phyloP scores from a whole-genome alignment of 345 rosid genomes.

The Corymbia maculata region DNA sequence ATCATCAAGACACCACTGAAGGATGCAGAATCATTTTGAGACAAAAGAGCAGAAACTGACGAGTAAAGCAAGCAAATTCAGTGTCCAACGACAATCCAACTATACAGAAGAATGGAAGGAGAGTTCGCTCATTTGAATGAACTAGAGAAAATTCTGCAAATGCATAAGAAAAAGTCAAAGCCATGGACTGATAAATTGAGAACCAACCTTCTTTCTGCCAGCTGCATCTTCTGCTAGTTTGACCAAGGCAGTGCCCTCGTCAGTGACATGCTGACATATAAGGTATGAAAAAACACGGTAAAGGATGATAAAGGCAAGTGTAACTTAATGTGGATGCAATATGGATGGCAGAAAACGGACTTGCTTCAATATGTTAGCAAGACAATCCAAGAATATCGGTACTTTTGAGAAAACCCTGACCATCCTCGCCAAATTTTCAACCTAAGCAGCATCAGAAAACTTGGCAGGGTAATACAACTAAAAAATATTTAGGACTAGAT shows the following conservation, averaged over 20 bases:
- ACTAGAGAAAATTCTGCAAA: background rate
- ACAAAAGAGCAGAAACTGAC: background rate
- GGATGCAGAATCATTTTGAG: background rate
- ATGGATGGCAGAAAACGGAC: conserved; percentile 11
- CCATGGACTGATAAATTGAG: background rate
- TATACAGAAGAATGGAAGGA: background rate
- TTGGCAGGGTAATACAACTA: background rate
- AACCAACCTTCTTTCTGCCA: conserved; percentile 34
- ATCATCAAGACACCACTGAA: background rate
- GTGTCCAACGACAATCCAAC: background rate
- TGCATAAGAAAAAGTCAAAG: background rate
- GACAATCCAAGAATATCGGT: conserved; percentile 52
- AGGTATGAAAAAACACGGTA: background rate
- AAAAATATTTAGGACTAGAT: background rate
- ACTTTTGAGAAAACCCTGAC: conserved; percentile 71
- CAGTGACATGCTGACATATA: conserved; percentile 68
- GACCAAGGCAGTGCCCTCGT: conserved; percentile 74
- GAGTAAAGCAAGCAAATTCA: background rate
- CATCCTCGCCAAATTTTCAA: conserved; percentile 92
- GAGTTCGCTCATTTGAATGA: background rate
- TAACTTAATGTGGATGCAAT: background rate
- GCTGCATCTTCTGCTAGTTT: conserved; percentile 95
- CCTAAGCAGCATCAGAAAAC: conserved; percentile 17
- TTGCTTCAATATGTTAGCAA: conserved; percentile 75
- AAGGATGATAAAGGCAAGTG: background rate